Evolutionary conservation across 2,329 filamentous ascomycete species (phyloP).

Genomic region (Monilinia polystroma): DNA sequence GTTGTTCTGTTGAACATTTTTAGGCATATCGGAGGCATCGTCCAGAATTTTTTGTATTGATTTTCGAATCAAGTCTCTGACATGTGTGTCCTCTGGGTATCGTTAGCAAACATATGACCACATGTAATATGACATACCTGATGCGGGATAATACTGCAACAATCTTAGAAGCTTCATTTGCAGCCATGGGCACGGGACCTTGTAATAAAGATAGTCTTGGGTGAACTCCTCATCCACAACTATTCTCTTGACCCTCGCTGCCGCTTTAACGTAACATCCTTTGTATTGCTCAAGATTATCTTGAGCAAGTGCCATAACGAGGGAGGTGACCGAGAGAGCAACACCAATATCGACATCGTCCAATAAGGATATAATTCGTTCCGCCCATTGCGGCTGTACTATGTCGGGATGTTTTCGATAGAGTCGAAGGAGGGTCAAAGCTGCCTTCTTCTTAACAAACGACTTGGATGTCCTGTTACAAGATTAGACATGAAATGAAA

Average conservation of each 20-base stretch:
- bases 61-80: slow-evolving; percentile 87
- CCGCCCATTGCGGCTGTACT: slow-evolving; percentile 94
- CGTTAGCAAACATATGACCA: slow-evolving; percentile 25
- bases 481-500: slow-evolving; percentile 16
- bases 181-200: slow-evolving; percentile 98
- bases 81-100: slow-evolving; percentile 77
- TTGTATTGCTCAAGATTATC: slow-evolving; percentile 94
- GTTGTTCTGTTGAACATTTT: slow-evolving; percentile 99
- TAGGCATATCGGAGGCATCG: slow-evolving; percentile 86
- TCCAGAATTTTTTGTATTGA: slow-evolving; percentile 90
- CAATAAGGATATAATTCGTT: slow-evolving; percentile 98
- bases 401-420: slow-evolving; percentile 95
- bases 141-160: slow-evolving; percentile 94
- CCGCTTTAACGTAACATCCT: slow-evolving; percentile 91
- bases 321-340: slow-evolving; percentile 88
- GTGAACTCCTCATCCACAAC: slow-evolving; percentile 87
- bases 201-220: slow-evolving; percentile 95
- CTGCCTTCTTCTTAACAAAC: slow-evolving; percentile 99
- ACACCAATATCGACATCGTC: slow-evolving; percentile 94
- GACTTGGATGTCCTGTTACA: slow-evolving; percentile 72
- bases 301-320: slow-evolving; percentile 91
- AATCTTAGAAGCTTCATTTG: slow-evolving; percentile 91
- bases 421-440: slow-evolving; percentile 83
- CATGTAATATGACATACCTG: slow-evolving; percentile 56
- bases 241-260: slow-evolving; percentile 82